Evolutionary conservation across 192 early-diverging fungal species (phyloP), one percentile per base, ranked within the genome.

Genomic region (Coemansia sp.): DNA sequence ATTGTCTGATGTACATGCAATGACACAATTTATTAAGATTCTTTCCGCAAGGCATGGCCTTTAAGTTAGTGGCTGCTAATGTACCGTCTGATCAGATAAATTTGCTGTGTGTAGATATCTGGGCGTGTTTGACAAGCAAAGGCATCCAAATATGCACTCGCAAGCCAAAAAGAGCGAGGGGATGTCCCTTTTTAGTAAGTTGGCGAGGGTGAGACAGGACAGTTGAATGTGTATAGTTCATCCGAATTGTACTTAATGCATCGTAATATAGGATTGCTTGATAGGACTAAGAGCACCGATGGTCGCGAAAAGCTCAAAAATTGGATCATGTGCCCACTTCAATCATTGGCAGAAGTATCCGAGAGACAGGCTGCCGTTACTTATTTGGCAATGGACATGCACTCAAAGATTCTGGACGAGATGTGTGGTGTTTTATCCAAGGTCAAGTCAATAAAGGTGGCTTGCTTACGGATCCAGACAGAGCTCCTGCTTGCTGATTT

Each of bases 131-230:
- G 84, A 89, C 42, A 74, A 87, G 25, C 89, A 91, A 60, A 72
- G 86, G 1, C 94, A 96, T 62, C 93, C 94, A n/a, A 94, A 88
- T 63, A 91, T 93, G 85, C 91, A 92, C 69, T 85, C 74, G 64
- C 85, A 81, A 45, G 80, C 80, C 4, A 87, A 73, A 29, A 70
- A 74, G 17, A 88, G 89, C 74, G 92, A 92, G 69, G 88, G 91
- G 1, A 71, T 88, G 6, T 94, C 93, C 0, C 67, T 95, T 8
- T 94, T 89, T 71, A 89, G 92, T 94, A 83, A 59, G 76, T 64
- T 53, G 10, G 4, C 12, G 4, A 9, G 25, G 12, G 34, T 27
- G 34, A 36, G 7, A 9, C 34, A 36, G 34, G 34, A 36, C 34
- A 8, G 34, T 36, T 36, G 2, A 27, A 36, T 9, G 8, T 0